phyloP scores from a whole-genome alignment of 208 protist species.

The Wallacemonas rigidus region DNA sequence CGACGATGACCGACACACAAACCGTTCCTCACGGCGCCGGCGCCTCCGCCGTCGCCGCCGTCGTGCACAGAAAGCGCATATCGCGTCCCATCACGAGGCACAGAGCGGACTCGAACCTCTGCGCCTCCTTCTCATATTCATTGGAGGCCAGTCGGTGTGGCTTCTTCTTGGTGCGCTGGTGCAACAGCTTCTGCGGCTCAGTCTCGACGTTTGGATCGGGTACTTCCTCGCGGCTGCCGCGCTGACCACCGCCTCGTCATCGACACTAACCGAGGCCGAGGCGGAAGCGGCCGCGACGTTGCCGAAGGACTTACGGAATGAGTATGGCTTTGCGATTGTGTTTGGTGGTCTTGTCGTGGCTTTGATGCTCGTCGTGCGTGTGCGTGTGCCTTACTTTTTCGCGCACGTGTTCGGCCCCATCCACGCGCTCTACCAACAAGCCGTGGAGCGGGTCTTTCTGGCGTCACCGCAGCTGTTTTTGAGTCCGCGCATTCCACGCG shows the following conservation, averaged over 20 bases:
- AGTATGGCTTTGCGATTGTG: conserved; percentile 16
- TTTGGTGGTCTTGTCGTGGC: conserved; percentile 4
- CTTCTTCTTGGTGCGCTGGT: conserved; percentile 33
- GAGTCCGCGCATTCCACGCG: conserved; percentile 41
- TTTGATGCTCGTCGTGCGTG: conserved; percentile 25
- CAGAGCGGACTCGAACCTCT: conserved; percentile 9
- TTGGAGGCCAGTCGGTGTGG: conserved; percentile 53
- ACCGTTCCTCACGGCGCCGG: not conserved
- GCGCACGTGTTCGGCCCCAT: conserved; percentile 34
- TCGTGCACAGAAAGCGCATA: conserved; percentile 11
- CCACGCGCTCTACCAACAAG: conserved; percentile 42
- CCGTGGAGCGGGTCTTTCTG: conserved; percentile 45
- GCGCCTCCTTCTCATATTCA: conserved; percentile 24
- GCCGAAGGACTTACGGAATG: not conserved
- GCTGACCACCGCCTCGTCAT: not conserved
- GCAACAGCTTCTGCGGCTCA: conserved; percentile 44
- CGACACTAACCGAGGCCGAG: not conserved
- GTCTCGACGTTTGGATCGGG: conserved; percentile 52
- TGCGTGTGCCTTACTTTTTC: conserved; percentile 18
- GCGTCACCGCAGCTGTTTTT: conserved; percentile 54
- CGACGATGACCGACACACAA: not conserved
- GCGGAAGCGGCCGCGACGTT: not conserved
- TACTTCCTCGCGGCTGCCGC: conserved; percentile 39
- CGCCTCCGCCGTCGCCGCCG: conserved; percentile 3
- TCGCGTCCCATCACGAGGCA: conserved; percentile 13